A percentile compares a stretch with the other conserved stretches of the same genome.
phyloP scores from a whole-genome alignment of 768 basidiomycete species.

The Leccinum pellstonianum region DNA sequence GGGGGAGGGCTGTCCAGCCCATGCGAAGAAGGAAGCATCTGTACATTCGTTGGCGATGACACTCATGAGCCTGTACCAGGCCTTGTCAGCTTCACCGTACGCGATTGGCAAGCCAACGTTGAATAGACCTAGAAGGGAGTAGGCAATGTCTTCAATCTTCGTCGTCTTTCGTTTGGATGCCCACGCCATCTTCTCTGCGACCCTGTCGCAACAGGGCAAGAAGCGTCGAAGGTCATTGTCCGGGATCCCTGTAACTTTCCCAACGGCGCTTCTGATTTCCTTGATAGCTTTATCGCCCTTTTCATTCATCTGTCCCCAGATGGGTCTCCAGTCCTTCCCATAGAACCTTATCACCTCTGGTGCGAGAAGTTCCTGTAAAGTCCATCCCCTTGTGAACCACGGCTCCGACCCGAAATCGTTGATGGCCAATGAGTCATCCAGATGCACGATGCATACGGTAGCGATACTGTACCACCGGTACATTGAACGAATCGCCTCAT shows the following conservation, averaged over 20 bases:
- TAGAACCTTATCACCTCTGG: slow-evolving; percentile 21
- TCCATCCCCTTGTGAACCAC: slow-evolving; percentile 29
- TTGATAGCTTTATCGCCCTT: slow-evolving; percentile 12
- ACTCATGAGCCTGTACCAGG: slow-evolving; percentile 22
- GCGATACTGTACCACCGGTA: slow-evolving; percentile 28
- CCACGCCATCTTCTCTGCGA: slow-evolving; percentile 25
- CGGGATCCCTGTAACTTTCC: slow-evolving; percentile 15
- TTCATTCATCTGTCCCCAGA: background rate
- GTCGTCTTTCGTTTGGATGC: slow-evolving; percentile 26
- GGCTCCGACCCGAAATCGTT: slow-evolving; percentile 13
- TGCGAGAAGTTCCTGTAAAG: slow-evolving; percentile 16
- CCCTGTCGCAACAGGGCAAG: slow-evolving; percentile 8
- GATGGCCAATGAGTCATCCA: slow-evolving; percentile 12
- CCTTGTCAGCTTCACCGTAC: slow-evolving; percentile 26
- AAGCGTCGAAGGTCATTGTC: slow-evolving; percentile 12
- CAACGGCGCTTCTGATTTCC: slow-evolving; percentile 11
- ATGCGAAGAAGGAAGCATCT: slow-evolving; percentile 12
- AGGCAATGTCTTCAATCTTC: slow-evolving; percentile 25
- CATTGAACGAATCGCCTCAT: slow-evolving; percentile 32
- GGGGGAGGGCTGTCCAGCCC: slow-evolving; percentile 14
- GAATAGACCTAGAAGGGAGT: slow-evolving; percentile 26
- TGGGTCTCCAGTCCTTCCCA: slow-evolving; percentile 19
- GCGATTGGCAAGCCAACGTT: slow-evolving; percentile 22
- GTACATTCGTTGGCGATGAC: slow-evolving; percentile 15
- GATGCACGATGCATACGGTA: slow-evolving; percentile 24